A percentile compares a stretch with the other conserved stretches of the same genome.
Conservation (phyloP, 768 basidiomycete species). For the Amanita molliuscula region DNA sequence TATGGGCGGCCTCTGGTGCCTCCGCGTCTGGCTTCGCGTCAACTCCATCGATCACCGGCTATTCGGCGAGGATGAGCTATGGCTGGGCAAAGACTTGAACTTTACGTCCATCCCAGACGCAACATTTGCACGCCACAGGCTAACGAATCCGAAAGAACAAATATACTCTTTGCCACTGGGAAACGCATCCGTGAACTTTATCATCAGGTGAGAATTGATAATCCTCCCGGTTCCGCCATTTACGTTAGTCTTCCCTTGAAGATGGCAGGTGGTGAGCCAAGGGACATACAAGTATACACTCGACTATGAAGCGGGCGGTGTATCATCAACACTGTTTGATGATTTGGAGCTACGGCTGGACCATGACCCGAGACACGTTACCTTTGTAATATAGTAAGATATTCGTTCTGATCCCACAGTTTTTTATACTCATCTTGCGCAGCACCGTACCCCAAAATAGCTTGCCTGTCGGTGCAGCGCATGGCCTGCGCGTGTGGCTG, state of each 20-base stretch:
- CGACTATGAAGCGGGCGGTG: conserved; percentile 58
- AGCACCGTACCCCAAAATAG: conserved; percentile 49
- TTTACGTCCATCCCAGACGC: conserved; percentile 48
- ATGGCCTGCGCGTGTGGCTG: conserved; percentile 57
- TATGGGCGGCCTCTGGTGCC: conserved; percentile 38
- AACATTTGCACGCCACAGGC: conserved; percentile 41
- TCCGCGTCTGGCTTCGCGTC: conserved; percentile 56
- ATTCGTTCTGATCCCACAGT: not conserved
- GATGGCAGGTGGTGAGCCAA: conserved; percentile 38
- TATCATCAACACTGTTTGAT: conserved; percentile 43
- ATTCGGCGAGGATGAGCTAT: conserved; percentile 55
- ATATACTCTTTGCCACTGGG: conserved; percentile 49
- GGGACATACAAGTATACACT: conserved; percentile 43
- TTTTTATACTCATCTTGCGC: not conserved
- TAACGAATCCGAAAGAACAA: conserved; percentile 30
- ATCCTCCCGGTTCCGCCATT: not conserved
- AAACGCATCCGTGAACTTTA: conserved; percentile 45
- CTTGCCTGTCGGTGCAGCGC: conserved; percentile 44
- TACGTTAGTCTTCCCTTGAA: conserved; percentile 13
- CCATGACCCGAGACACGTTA: conserved; percentile 39
- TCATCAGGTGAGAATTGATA: conserved; percentile 30
- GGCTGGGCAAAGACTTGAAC: conserved; percentile 59
- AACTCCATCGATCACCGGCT: conserved; percentile 51
- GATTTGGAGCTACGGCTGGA: conserved; percentile 42
- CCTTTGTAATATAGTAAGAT: conserved; percentile 54